Base-by-base conservation (phyloP, 176 grass and related monocot species). In the Cymbopogon citratus region DNA sequence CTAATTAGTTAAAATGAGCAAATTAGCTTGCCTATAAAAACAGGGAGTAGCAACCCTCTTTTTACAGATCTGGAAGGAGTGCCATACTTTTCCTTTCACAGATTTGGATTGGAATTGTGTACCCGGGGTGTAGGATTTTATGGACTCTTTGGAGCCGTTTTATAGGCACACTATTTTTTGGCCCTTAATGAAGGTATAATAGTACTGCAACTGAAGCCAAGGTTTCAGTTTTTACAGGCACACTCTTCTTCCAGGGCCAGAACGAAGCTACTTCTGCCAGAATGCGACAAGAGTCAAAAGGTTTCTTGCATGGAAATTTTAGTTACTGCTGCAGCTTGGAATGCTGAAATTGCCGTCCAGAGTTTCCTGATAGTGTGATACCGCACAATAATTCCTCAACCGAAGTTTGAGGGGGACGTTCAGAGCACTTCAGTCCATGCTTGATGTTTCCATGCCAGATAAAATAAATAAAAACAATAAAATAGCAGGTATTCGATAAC, bases 401-500 rank as follows among this genome's bases (percentile, higher is more conserved):
- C 29, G 7, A 77, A 2, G 36, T 3, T 60, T 60, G 7, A 43
- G 52, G n/a, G 0, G 8, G n/a, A n/a, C 16, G 5, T 31, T 78
- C 24, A 45, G 19, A 66, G 44, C 41, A 46, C 9, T 63, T 0
- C 14, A 34, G 11, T 11, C 35, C 36, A 2, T 60, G 3, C 36
- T 38, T n/a, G 19, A 54, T 56, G 19, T 69, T 36, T 57, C 54
- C 64, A 57, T 10, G 35, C 3, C 9, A 39, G 7, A 71, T 33
- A 65, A 18, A 28, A 28, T 26, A 16, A 10, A 25, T 15, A 9
- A 25, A 40, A 48, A 61, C 11, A 18, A 28, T 38, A 15, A 68
- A 71, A 89, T 71, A 64, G 21, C 64, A 35, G 15, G 21, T 63
- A 45, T 56, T 63, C 29, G 10, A 75, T 59, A 74, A 69, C 68